Evolutionary conservation across 371 early-diverging fungal species (phyloP).

Genomic region (Conidiobolus incongruus): DNA sequence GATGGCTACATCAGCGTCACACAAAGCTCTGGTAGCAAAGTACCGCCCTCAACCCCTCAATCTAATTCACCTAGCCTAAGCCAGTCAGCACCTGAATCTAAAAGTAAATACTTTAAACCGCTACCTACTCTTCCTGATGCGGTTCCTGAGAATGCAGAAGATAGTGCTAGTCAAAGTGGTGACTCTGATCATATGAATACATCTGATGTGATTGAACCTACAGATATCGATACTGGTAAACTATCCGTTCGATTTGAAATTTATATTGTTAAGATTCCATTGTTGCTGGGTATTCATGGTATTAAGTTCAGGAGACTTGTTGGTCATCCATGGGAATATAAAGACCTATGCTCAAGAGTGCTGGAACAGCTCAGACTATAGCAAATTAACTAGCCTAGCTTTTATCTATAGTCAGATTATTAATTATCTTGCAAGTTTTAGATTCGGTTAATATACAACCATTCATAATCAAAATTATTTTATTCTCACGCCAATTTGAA

Average conservation of each 20-base stretch:
- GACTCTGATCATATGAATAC: too few relatives aligned
- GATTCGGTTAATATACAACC: too few relatives aligned
- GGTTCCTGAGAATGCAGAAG: background rate
- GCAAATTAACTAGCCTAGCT: too few relatives aligned
- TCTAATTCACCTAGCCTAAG: background rate
- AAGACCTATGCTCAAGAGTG: slow-evolving; percentile 39
- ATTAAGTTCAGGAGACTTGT: slow-evolving; percentile 46
- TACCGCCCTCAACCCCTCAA: background rate
- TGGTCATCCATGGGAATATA: slow-evolving; percentile 56
- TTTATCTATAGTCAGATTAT: too few relatives aligned
- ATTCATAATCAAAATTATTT: too few relatives aligned
- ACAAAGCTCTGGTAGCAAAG: background rate
- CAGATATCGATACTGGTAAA: background rate
- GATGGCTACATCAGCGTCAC: slow-evolving; percentile 2
- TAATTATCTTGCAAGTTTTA: too few relatives aligned
- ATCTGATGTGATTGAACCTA: background rate
- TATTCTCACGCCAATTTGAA: too few relatives aligned
- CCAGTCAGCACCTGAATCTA: too few relatives aligned
- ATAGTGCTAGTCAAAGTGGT: too few relatives aligned
- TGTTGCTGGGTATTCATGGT: slow-evolving; percentile 42
- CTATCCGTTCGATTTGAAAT: slow-evolving; percentile 38
- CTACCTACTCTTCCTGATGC: background rate
- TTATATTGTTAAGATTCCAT: slow-evolving; percentile 43
- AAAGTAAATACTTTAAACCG: background rate
- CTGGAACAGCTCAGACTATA: slow-evolving; percentile 10